Percentiles rank a stretch among this genome's conserved stretches.
phyloP scores from a whole-genome alignment of 78 protist genomes.

The Tieghemostelium lacteum region DNA sequence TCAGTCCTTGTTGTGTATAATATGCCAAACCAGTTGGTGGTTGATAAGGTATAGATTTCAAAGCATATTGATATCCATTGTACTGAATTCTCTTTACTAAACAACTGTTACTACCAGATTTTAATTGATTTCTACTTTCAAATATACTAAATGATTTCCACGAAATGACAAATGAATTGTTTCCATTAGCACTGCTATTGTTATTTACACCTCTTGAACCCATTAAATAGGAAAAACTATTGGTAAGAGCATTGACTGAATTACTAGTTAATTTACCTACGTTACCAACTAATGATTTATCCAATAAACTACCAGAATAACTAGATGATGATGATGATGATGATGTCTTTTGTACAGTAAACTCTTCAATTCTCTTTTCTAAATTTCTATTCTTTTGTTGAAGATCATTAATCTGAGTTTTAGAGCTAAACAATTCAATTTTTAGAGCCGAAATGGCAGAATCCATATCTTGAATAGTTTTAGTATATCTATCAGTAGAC shows the following conservation, averaged over 20 bases:
- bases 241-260: background rate
- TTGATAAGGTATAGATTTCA: constrained; percentile 16
- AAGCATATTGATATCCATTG: background rate
- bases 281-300: background rate
- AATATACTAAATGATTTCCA: background rate
- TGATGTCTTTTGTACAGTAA: background rate
- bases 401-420: constrained; percentile 4
- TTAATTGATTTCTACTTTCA: constrained; percentile 21
- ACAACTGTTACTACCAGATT: constrained; percentile 14
- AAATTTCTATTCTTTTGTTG: constrained; percentile 2
- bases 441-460: constrained; percentile 14
- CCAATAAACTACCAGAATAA: background rate
- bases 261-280: constrained; percentile 1
- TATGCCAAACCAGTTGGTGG: background rate
- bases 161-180: too few species aligned
- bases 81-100: constrained; percentile 8
- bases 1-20: background rate
- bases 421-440: constrained; percentile 11
- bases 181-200: background rate
- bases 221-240: background rate
- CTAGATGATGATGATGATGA: background rate
- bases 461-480: constrained; percentile 30
- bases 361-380: constrained; percentile 45
- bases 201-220: background rate
- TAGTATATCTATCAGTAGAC: background rate